Evolutionary conservation across 179 eudicot species (phyloP).

Genomic region (Heliamphora pulchella): DNA sequence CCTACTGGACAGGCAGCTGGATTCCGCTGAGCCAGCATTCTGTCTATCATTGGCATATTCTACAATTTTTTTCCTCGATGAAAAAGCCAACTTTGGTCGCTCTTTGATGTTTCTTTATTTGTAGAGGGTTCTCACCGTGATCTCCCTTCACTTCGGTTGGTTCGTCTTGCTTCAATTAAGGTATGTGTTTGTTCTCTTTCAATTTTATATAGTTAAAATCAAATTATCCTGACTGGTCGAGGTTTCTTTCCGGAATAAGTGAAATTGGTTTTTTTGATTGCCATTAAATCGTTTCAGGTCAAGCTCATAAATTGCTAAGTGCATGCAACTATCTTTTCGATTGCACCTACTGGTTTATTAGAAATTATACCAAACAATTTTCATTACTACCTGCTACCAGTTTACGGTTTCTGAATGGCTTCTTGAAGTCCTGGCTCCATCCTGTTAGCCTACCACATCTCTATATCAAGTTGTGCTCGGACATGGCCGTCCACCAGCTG

Average conservation of each 20-base stretch:
- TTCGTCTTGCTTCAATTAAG: conserved; percentile 64
- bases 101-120: conserved; percentile 19
- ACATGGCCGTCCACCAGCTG: too few species aligned
- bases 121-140: conserved; percentile 93
- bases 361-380: neutral
- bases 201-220: neutral
- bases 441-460: too few species aligned
- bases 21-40: neutral
- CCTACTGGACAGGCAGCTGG: conserved; percentile 1
- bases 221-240: neutral
- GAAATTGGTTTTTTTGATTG: neutral
- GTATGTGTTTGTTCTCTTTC: conserved; percentile 27
- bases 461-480: too few species aligned
- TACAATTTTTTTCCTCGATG: neutral
- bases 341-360: neutral
- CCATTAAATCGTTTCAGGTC: neutral
- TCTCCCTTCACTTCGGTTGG: conserved; percentile 77
- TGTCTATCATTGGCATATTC: neutral
- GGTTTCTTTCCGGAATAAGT: neutral
- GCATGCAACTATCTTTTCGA: neutral
- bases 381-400: neutral
- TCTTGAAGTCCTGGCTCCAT: too few species aligned
- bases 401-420: neutral
- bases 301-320: neutral
- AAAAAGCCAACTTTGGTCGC: too few species aligned